Conservation (phyloP, 139 green algal genomes). For the Chlorella vulgaris region DNA sequence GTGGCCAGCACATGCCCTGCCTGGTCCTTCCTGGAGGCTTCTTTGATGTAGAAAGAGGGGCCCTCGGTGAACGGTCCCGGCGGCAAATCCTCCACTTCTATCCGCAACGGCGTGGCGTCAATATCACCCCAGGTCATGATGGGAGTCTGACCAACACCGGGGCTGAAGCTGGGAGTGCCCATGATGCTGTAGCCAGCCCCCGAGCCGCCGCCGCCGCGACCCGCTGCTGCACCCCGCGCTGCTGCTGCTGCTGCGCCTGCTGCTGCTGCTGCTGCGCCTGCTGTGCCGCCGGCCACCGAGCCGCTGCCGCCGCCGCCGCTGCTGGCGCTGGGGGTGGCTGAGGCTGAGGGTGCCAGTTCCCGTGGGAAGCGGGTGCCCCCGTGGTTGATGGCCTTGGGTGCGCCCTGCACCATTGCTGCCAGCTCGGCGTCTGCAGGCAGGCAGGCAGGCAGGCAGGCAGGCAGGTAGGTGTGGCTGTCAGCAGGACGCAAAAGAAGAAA, state of each 20-base stretch:
- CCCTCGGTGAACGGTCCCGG: conserved; percentile 6
- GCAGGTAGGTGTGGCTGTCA: too few relatives aligned
- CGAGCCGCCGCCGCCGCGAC: background rate
- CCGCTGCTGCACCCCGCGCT: background rate
- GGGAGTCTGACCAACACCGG: conserved; percentile 60
- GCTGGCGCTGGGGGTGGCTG: conserved; percentile 12
- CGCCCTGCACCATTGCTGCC: conserved; percentile 53
- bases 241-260: background rate
- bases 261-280: background rate
- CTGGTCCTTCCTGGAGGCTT: conserved; percentile 24
- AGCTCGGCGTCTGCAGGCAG: conserved; percentile 50
- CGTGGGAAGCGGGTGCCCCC: conserved; percentile 59
- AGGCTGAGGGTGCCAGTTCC: background rate
- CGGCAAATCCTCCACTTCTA: conserved; percentile 41
- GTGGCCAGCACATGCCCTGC: conserved; percentile 17
- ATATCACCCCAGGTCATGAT: conserved; percentile 93
- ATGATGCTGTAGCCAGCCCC: conserved; percentile 50
- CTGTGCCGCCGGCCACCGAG: background rate
- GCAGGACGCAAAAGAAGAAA: background rate
- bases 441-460: background rate
- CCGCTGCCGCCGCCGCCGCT: background rate
- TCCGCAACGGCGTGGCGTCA: conserved; percentile 74
- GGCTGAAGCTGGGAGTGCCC: conserved; percentile 57
- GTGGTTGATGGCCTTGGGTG: conserved; percentile 72
- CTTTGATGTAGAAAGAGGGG: conserved; percentile 31